Base-by-base conservation (phyloP, 495 filamentous ascomycete species). In the Xylaria palmicola region DNA sequence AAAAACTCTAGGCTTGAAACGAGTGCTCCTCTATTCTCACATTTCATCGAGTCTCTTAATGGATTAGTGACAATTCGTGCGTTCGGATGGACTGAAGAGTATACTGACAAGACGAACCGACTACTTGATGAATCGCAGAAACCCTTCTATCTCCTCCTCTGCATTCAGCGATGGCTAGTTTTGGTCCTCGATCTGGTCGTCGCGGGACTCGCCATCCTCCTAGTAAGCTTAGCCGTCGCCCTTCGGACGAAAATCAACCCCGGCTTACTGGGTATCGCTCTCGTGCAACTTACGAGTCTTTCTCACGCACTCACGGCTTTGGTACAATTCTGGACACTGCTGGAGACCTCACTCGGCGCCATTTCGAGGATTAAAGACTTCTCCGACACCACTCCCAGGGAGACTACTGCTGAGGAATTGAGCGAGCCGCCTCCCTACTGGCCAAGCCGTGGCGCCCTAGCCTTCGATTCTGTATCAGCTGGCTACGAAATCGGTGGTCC, bases 91-190 rank as follows among this genome's bases (percentile, higher is more conserved):
- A 70, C 79, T 53, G 66, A 65, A 15, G 66, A 65, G 17, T 68
- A 81, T 49, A 68, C 78, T 48, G 65, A 76, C 49, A 75, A 78
- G 51, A 80, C 77, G 40, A 70, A 73, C 32, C 63, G 68, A 27
- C 71, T 82, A 6, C 65, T 87, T n/a, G 83, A 87, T 62, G 65
- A 67, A 24, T 83, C 82, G 2, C 85, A 88, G 58, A 66, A 73
- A 19, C 85, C 85, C 10, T 85, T 81, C 63, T 88, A 87, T 62
- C 76, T 86, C 19, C 76, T 88, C 30, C 83, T 78, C 58, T 74
- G 76, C 32, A 75, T 85, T 13, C 85, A 85, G 54, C 71, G 77
- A 15, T 85, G 82, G 82, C 74, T 84, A 1, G 77, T 74, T 8
- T 67, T 85, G 3, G 79, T 80, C 0, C 60, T 85, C 20, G 80